phyloP scores from a whole-genome alignment of 306 rosid species.

The Citrullus colocynthis region DNA sequence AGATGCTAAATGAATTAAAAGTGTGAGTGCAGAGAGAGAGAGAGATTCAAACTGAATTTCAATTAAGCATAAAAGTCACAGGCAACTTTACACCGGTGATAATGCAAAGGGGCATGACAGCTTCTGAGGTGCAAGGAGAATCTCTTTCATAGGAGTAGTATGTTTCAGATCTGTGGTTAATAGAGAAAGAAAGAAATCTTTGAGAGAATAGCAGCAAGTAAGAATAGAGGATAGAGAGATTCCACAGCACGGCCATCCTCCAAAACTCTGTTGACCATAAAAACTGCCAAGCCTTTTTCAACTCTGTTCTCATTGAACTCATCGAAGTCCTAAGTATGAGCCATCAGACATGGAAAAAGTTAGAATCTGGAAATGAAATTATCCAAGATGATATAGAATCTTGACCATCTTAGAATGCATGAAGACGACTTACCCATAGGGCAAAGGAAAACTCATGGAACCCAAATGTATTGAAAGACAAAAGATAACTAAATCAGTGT shows the following conservation, averaged over 20 bases:
- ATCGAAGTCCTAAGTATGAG: background rate
- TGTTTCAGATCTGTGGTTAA: background rate
- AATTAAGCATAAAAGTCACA: background rate
- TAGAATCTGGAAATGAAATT: background rate
- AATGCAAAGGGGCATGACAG: slow-evolving; percentile 44
- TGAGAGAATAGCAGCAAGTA: slow-evolving; percentile 27
- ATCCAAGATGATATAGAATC: background rate
- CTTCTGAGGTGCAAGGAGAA: slow-evolving; percentile 27
- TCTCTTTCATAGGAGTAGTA: slow-evolving; percentile 8
- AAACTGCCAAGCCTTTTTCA: slow-evolving; percentile 24
- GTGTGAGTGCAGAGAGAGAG: background rate
- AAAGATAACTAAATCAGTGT: no score
- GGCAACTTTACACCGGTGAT: slow-evolving; percentile 56
- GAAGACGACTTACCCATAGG: background rate
- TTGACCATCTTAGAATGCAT: background rate
- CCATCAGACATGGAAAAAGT: background rate
- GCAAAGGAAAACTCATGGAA: background rate
- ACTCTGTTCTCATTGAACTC: slow-evolving; percentile 19
- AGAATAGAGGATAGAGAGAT: slow-evolving; percentile 24
- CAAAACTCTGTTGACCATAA: slow-evolving; percentile 36
- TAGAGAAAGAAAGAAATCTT: slow-evolving; percentile 12
- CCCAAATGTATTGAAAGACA: no score
- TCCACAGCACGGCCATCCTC: slow-evolving; percentile 72
- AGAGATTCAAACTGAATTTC: background rate
- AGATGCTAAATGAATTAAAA: background rate